Base-by-base conservation (phyloP, 140 eudicot genomes). In the Bidens hawaiensis region DNA sequence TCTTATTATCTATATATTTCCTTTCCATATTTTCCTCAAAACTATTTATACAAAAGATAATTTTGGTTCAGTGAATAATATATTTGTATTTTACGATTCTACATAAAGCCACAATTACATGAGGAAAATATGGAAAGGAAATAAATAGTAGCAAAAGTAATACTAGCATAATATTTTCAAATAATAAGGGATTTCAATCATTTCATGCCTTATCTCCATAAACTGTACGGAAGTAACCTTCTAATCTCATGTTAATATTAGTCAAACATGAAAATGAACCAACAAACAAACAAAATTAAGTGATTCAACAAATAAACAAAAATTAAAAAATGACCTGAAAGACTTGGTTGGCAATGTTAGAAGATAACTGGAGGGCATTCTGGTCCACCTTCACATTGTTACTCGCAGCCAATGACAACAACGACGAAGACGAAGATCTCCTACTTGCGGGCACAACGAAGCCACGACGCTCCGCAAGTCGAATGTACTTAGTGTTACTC, bases 241-340 rank as follows among this genome's bases (percentile, higher is more conserved):
- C 4, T 46, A 48, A 48, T 48, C 54, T 19, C 14, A 48, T 2
- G 21, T n/a, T n/a, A n/a, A n/a, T n/a, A n/a, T n/a, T 22, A 18
- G 21, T 48, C 40, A 24, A 18, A 9, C 22, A 68, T 23, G 19
- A 42, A 56, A 45, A 12, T 0, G 11, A 23, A 50, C 17, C 34
- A 31, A n/a, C 23, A 33, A 13, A n/a, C 27, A 13, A 45, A 18
- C n/a, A 18, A 48, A 26, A 19, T 21, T 69, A 31, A 19, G 25
- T 5, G 36, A 57, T n/a, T n/a, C 38, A 1, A 12, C 14, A 26
- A 28, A 49, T n/a, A n/a, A n/a, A n/a, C n/a, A n/a, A n/a, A n/a
- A n/a, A n/a, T n/a, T n/a, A 50, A 14, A 15, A 27, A 72, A 67
- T 6, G n/a, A 84, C 95, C 88, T 87, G 89, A 46, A 87, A 75